These are phyloP conservation scores for Lactarius hatsudake DNA, from an alignment of 768 basidiomycete species.

Conservation along the genomic window DNA sequence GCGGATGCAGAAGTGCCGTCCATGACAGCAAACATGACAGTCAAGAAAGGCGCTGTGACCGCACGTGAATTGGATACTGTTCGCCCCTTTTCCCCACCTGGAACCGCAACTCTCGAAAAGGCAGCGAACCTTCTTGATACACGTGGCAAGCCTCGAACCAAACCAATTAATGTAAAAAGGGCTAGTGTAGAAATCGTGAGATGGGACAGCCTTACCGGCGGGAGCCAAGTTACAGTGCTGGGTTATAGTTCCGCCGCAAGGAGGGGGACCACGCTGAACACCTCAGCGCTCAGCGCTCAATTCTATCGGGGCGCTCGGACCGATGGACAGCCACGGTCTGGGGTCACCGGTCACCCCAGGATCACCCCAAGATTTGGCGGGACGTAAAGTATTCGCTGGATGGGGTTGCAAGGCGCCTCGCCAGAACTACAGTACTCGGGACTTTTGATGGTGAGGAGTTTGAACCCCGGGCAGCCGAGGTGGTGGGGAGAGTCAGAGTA, in stretches of 20 bases:
- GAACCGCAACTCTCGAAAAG: not conserved
- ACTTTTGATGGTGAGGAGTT: not conserved
- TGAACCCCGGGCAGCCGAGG: not conserved
- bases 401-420: slow-evolving; percentile 3
- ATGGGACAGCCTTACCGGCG: not conserved
- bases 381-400: slow-evolving; percentile 6
- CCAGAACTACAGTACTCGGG: not conserved
- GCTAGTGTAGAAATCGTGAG: not conserved
- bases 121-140: not conserved
- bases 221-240: not conserved
- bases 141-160: not conserved
- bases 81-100: not conserved
- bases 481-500: not conserved
- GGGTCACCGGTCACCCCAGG: not conserved
- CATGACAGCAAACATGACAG: not conserved
- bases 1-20: not conserved
- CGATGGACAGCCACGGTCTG: not conserved
- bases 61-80: not conserved
- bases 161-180: not conserved
- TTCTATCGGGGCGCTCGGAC: slow-evolving; percentile 3
- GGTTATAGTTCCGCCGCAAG: not conserved
- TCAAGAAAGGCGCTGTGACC: slow-evolving; percentile 1
- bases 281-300: not conserved
- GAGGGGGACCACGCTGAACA: not conserved
- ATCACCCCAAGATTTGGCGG: not conserved